Evolutionary conservation across 495 filamentous ascomycete genomes (phyloP).

Genomic region (Tuber melanosporum): DNA sequence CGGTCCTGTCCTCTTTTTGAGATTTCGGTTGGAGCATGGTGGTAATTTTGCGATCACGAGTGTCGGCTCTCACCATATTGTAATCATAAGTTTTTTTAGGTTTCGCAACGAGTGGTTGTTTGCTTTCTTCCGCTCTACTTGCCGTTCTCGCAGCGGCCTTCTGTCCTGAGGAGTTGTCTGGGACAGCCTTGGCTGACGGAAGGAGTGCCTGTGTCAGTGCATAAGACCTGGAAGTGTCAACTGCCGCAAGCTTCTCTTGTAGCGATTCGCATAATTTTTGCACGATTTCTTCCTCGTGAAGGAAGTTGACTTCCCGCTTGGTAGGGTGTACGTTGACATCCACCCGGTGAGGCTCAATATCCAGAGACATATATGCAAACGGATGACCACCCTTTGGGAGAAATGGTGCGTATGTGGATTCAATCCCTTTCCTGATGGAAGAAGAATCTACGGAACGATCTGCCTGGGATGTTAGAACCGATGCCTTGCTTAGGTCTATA

Average conservation of each 20-base stretch:
- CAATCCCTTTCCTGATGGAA: conserved; percentile 78
- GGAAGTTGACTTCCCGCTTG: conserved; percentile 94
- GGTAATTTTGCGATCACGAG: conserved; percentile 87
- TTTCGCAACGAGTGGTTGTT: conserved; percentile 39
- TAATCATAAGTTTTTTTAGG: conserved; percentile 70
- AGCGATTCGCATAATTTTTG: conserved; percentile 80
- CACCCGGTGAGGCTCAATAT: conserved; percentile 86
- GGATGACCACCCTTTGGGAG: conserved; percentile 93
- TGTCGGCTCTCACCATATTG: conserved; percentile 84
- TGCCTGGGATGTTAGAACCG: conserved; percentile 6
- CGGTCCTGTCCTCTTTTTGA: conserved; percentile 28
- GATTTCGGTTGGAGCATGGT: conserved; percentile 63
- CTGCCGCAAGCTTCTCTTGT: conserved; percentile 69
- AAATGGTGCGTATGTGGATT: conserved; percentile 84
- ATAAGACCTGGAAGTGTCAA: conserved; percentile 93
- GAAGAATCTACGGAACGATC: conserved; percentile 90
- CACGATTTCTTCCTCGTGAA: conserved; percentile 96
- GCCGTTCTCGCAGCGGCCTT: conserved; percentile 38
- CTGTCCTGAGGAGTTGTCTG: conserved; percentile 42
- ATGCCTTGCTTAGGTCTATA: not conserved
- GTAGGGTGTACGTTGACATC: conserved; percentile 99
- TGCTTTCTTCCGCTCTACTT: conserved; percentile 46
- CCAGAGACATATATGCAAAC: conserved; percentile 85
- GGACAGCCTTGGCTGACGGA: conserved; percentile 52
- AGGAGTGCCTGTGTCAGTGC: conserved; percentile 78